phyloP scores from a whole-genome alignment of 2,329 filamentous ascomycete species.

The Fusarium albidum region DNA sequence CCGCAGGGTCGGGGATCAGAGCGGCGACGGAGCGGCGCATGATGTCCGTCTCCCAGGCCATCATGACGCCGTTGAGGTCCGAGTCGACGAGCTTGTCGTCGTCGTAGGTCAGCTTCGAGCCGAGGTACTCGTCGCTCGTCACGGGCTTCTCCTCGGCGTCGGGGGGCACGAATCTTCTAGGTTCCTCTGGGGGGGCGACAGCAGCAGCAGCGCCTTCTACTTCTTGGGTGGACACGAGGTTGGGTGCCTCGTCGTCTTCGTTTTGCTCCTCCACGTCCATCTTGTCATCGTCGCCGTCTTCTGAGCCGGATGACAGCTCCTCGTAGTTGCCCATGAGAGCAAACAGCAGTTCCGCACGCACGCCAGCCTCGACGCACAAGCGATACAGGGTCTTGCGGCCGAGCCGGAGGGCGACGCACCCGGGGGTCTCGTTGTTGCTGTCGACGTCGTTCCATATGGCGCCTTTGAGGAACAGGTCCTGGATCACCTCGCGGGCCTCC shows the following conservation, averaged over 20 bases:
- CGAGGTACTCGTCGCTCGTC: conserved; percentile 73
- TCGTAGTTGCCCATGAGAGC: conserved; percentile 85
- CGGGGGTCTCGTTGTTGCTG: conserved; percentile 85
- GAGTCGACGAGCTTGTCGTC: conserved; percentile 75
- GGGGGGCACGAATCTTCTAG: conserved; percentile 45
- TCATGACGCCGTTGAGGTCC: conserved; percentile 87
- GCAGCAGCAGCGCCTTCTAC: too few relatives aligned
- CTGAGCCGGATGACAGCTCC: conserved; percentile 67
- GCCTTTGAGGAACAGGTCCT: conserved; percentile 82
- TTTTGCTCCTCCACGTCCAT: conserved; percentile 57
- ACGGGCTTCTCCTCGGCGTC: conserved; percentile 55
- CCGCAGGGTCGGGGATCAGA: conserved; percentile 62
- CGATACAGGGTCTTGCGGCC: conserved; percentile 78
- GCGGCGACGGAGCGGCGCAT: conserved; percentile 80
- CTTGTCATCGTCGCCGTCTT: conserved; percentile 58
- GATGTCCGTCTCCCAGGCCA: conserved; percentile 89
- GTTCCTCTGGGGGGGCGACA: conserved; percentile 43
- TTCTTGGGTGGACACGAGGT: conserved; percentile 41
- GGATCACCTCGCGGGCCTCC: conserved; percentile 72
- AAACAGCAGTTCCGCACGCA: conserved; percentile 88
- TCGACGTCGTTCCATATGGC: conserved; percentile 99
- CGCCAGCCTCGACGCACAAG: conserved; percentile 86
- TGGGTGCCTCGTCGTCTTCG: conserved; percentile 48
- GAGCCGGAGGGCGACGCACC: conserved; percentile 80
- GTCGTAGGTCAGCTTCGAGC: conserved; percentile 70